phyloP scores from a whole-genome alignment of 768 basidiomycete genomes.

The Podaxis sp. region DNA sequence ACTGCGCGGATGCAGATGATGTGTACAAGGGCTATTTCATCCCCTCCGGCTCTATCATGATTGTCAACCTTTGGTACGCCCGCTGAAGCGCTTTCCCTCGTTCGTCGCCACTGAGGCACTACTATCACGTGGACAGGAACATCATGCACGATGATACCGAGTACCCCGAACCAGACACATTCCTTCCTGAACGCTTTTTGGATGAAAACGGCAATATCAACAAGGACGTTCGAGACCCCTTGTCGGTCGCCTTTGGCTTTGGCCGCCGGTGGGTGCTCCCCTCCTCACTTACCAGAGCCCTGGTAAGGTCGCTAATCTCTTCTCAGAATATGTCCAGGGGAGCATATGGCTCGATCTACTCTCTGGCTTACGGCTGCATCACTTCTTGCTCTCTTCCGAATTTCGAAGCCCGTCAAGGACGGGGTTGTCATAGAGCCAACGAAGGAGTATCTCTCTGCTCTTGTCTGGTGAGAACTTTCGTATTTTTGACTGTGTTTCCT shows the following conservation, averaged over 20 bases:
- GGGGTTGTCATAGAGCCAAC: conserved; percentile 22
- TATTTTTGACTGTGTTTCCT: background rate
- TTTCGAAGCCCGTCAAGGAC: conserved; percentile 25
- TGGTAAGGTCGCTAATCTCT: background rate
- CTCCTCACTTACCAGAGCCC: background rate
- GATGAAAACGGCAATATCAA: conserved; percentile 33
- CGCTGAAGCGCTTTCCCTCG: background rate
- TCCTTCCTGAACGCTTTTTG: conserved; percentile 47
- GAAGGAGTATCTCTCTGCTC: conserved; percentile 18
- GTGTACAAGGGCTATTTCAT: conserved; percentile 43
- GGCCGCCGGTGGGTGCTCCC: conserved; percentile 30
- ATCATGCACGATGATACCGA: background rate
- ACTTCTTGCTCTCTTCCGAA: conserved; percentile 31
- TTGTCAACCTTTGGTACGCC: conserved; percentile 33
- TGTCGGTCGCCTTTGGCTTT: conserved; percentile 35
- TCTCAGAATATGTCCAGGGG: conserved; percentile 33
- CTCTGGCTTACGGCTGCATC: conserved; percentile 29
- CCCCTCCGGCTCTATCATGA: conserved; percentile 37
- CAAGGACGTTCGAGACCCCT: conserved; percentile 30
- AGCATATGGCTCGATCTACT: conserved; percentile 26
- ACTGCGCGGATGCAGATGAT: conserved; percentile 37
- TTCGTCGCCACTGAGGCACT: background rate
- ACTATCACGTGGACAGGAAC: background rate
- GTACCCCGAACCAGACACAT: conserved; percentile 29
- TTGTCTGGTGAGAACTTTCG: conserved; percentile 19